A percentile compares a stretch with the other conserved stretches of the same genome.
Conservation (phyloP, 306 rosid genomes). For the Gynostemma pentaphyllum region DNA sequence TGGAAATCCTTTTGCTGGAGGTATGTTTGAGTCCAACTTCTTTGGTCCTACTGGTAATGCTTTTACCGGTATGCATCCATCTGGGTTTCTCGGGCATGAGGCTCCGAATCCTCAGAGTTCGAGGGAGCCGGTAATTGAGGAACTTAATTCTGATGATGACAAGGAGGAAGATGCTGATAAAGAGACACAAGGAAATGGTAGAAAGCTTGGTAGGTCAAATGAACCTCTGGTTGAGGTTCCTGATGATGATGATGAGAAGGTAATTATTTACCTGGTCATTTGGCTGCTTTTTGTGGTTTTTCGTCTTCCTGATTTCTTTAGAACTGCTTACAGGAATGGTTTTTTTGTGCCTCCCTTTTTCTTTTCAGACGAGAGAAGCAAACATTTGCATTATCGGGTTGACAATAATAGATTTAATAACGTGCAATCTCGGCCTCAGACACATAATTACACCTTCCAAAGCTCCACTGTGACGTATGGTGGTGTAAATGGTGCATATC, state of each 20-base stretch:
- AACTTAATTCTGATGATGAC: constrained; percentile 57
- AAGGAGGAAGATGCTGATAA: constrained; percentile 30
- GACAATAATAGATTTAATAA: constrained; percentile 12
- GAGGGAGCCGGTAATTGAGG: constrained; percentile 66
- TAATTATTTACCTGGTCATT: neutral
- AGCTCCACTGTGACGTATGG: constrained; percentile 67
- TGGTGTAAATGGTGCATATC: constrained; percentile 46
- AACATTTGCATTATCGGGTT: constrained; percentile 24
- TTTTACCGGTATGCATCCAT: constrained; percentile 28
- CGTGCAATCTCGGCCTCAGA: constrained; percentile 30
- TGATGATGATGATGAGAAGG: constrained; percentile 32
- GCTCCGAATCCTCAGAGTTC: constrained; percentile 27
- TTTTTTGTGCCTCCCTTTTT: no score
- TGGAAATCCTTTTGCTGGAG: constrained; percentile 15
- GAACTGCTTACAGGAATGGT: no score
- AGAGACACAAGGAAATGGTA: constrained; percentile 36
- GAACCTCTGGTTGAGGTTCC: constrained; percentile 43
- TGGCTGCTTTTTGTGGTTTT: no score
- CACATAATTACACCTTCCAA: constrained; percentile 48
- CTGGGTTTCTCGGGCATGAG: constrained; percentile 38
- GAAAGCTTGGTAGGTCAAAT: constrained; percentile 43
- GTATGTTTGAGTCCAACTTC: constrained; percentile 35
- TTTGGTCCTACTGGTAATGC: constrained; percentile 33
- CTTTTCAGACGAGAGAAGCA: constrained; percentile 46
- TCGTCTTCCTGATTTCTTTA: neutral